Conservation (phyloP, 768 basidiomycete species). For the Gloeostereum incarnatum region DNA sequence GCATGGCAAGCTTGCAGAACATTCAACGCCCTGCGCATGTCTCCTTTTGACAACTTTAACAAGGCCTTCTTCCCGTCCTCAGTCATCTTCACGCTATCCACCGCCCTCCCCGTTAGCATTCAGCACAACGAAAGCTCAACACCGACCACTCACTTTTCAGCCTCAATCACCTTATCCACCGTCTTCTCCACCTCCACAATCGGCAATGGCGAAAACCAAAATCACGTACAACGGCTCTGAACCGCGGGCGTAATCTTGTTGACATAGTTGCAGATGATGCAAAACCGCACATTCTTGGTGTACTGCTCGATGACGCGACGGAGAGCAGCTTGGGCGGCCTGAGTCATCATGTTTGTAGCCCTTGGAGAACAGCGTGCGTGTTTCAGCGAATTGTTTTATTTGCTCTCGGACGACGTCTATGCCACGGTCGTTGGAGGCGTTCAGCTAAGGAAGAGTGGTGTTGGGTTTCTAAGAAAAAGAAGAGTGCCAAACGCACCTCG, state of each 20-base stretch:
- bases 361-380: slow-evolving; percentile 82
- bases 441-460: slow-evolving; percentile 45
- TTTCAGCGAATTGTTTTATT: slow-evolving; percentile 98
- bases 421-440: slow-evolving; percentile 96
- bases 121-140: not conserved
- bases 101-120: slow-evolving; percentile 1
- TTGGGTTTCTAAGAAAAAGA: slow-evolving; percentile 3
- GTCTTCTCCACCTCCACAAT: slow-evolving; percentile 79
- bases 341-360: slow-evolving; percentile 99
- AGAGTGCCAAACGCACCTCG: slow-evolving; percentile 49
- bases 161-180: slow-evolving; percentile 66
- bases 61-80: slow-evolving; percentile 83
- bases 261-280: slow-evolving; percentile 99
- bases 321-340: slow-evolving; percentile 92
- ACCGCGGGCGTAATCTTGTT: slow-evolving; percentile 99
- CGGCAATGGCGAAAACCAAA: slow-evolving; percentile 92
- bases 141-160: slow-evolving; percentile 58
- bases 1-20: slow-evolving; percentile 98
- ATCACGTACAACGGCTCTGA: slow-evolving; percentile 96
- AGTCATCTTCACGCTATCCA: slow-evolving; percentile 73
- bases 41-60: slow-evolving; percentile 90
- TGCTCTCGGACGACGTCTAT: slow-evolving; percentile 99
- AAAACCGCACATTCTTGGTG: slow-evolving; percentile 97
- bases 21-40: slow-evolving; percentile 95
- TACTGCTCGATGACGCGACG: slow-evolving; percentile 98